phyloP scores from a whole-genome alignment of 2,329 filamentous ascomycete species.

The Diaporthe aspalathi region DNA sequence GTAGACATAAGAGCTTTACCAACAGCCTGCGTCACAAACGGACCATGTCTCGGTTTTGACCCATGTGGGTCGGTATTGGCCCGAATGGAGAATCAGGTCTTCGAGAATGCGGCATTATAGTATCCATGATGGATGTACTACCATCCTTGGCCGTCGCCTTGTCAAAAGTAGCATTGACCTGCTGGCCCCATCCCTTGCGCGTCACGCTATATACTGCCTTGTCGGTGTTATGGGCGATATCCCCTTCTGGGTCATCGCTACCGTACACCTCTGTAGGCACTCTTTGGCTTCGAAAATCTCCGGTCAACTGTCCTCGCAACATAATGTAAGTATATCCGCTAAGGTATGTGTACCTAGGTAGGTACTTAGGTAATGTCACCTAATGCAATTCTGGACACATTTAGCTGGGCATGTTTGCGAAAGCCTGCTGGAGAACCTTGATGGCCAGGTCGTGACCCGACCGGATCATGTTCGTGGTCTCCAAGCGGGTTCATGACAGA shows the following conservation, averaged over 20 bases:
- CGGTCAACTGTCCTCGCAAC: too few species aligned
- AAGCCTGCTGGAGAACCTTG: background rate
- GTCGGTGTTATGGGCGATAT: too few species aligned
- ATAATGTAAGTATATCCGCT: too few species aligned
- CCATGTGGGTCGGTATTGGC: background rate
- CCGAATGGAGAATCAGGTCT: fast-evolving
- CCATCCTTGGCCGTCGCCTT: too few species aligned
- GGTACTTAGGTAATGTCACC: too few species aligned
- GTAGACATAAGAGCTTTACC: background rate
- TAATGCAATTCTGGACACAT: too few species aligned
- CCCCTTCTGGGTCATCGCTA: too few species aligned
- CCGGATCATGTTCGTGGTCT: background rate
- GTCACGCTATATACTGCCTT: background rate
- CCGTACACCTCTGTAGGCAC: too few species aligned
- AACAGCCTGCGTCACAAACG: background rate
- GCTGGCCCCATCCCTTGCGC: background rate
- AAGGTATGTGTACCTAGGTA: too few species aligned
- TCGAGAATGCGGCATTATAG: background rate
- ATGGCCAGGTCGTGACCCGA: background rate
- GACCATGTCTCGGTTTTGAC: too few species aligned
- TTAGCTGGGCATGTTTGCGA: background rate
- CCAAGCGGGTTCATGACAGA: background rate
- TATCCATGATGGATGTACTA: background rate
- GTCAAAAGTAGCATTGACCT: background rate
- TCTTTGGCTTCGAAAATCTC: too few species aligned